Percentiles rank a stretch among this genome's conserved stretches.
Evolutionary conservation across 495 filamentous ascomycete species (phyloP).

Genomic region (Platismatia glauca): DNA sequence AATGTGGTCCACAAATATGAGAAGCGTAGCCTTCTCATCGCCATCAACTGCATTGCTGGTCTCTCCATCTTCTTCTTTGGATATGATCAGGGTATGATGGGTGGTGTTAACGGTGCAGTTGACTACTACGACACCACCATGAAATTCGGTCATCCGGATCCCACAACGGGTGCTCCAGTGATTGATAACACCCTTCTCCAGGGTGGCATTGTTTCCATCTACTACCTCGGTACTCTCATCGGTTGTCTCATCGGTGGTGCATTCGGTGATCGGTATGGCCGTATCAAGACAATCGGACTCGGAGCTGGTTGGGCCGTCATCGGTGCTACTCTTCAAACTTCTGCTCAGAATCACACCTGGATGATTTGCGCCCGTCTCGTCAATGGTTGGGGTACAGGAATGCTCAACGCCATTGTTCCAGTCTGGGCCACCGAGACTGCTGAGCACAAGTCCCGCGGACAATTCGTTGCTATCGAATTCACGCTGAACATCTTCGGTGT

Average conservation of each 20-base stretch:
- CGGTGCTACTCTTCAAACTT: slow-evolving; percentile 52
- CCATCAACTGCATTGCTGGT: slow-evolving; percentile 55
- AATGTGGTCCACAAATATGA: slow-evolving; percentile 54
- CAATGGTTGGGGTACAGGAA: slow-evolving; percentile 66
- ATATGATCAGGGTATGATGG: slow-evolving; percentile 69
- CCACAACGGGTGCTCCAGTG: slow-evolving; percentile 40
- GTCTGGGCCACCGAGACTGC: slow-evolving; percentile 65
- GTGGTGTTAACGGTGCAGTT: slow-evolving; percentile 58
- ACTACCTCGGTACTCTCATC: slow-evolving; percentile 59
- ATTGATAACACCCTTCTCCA: slow-evolving; percentile 55
- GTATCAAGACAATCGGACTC: slow-evolving; percentile 52
- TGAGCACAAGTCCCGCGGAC: slow-evolving; percentile 57
- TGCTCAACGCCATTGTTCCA: slow-evolving; percentile 62
- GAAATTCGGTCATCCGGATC: slow-evolving; percentile 53
- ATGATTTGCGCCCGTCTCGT: slow-evolving; percentile 61
- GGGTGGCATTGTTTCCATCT: slow-evolving; percentile 58
- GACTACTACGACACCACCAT: slow-evolving; percentile 54
- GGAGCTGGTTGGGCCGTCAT: slow-evolving; percentile 50
- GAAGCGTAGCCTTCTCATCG: slow-evolving; percentile 54
- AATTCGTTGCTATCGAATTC: slow-evolving; percentile 66
- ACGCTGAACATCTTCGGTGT: slow-evolving; percentile 68
- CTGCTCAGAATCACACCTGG: slow-evolving; percentile 57
- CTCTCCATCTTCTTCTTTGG: slow-evolving; percentile 54
- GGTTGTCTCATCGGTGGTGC: slow-evolving; percentile 53
- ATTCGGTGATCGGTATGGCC: slow-evolving; percentile 51